Evolutionary conservation across 805 yeast species (phyloP).

Genomic region (Candida methanosorbosa): DNA sequence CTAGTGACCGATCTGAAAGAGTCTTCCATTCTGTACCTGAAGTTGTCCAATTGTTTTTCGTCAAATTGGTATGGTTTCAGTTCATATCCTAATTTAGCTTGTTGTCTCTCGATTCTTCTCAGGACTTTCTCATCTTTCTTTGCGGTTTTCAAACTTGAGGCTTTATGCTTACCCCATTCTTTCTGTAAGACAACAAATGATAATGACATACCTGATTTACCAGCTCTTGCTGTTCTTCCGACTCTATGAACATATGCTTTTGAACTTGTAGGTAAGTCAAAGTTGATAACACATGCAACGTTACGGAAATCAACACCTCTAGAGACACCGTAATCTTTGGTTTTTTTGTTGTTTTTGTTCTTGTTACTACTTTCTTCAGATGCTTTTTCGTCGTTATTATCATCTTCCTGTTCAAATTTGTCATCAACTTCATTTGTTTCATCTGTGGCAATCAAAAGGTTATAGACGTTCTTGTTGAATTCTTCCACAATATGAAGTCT

Average conservation of each 20-base stretch:
- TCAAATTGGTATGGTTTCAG: constrained; percentile 86
- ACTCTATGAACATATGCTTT: constrained; percentile 87
- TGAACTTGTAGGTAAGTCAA: constrained; percentile 86
- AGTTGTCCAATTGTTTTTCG: constrained; percentile 85
- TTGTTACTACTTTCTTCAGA: constrained; percentile 13
- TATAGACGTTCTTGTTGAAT: constrained; percentile 83
- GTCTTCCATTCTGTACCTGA: constrained; percentile 94
- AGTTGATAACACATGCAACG: constrained; percentile 93
- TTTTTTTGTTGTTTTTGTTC: constrained; percentile 31
- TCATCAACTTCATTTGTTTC: constrained; percentile 59
- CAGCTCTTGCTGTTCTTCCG: constrained; percentile 98
- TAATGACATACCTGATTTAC: constrained; percentile 88
- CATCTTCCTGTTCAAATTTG: constrained; percentile 38
- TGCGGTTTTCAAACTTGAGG: constrained; percentile 61
- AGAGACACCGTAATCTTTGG: constrained; percentile 81
- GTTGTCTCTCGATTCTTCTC: constrained; percentile 67
- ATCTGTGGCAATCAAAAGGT: constrained; percentile 88
- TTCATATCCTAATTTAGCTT: constrained; percentile 62
- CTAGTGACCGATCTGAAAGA: constrained; percentile 93
- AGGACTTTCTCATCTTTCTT: constrained; percentile 83
- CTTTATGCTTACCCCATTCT: constrained; percentile 84
- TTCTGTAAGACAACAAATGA: constrained; percentile 82
- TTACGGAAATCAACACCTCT: constrained; percentile 95
- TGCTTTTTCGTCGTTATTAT: constrained; percentile 16
- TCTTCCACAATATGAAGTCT: constrained; percentile 93